Conservation (phyloP, 2,329 filamentous ascomycete genomes). For the Fusarium sp. region DNA sequence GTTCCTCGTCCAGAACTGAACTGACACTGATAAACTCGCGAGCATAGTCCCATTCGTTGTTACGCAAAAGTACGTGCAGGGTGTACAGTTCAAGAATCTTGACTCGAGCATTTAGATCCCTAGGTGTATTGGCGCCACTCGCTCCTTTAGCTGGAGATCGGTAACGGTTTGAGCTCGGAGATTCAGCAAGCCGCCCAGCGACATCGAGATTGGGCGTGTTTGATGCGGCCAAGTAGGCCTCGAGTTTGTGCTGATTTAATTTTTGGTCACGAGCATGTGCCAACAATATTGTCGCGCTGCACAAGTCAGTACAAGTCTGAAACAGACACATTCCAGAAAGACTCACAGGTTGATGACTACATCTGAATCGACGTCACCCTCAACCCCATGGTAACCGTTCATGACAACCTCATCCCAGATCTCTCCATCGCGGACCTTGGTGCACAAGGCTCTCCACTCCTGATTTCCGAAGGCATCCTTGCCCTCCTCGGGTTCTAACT, state of each 20-base stretch:
- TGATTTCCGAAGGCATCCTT: constrained; percentile 88
- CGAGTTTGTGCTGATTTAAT: constrained; percentile 88
- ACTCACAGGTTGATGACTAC: constrained; percentile 90
- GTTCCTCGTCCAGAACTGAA: constrained; percentile 91
- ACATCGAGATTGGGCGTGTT: constrained; percentile 81
- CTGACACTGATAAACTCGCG: constrained; percentile 90
- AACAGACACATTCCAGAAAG: constrained; percentile 17
- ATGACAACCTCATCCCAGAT: constrained; percentile 96
- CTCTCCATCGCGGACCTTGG: constrained; percentile 87
- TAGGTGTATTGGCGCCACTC: constrained; percentile 83
- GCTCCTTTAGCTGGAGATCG: constrained; percentile 64
- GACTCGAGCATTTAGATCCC: constrained; percentile 86
- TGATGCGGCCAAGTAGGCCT: constrained; percentile 87
- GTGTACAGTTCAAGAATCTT: constrained; percentile 97
- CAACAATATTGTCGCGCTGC: constrained; percentile 87
- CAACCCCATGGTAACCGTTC: constrained; percentile 88
- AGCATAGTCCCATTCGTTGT: constrained; percentile 96
- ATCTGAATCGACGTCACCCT: constrained; percentile 93
- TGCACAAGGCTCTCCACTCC: constrained; percentile 86
- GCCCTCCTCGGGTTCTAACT: constrained; percentile 90
- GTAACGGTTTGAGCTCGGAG: constrained; percentile 57
- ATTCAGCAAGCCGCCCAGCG: constrained; percentile 71
- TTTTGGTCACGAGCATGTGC: constrained; percentile 89
- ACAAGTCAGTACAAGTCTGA: constrained; percentile 40
- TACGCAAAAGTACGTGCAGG: constrained; percentile 92